A percentile compares a stretch with the other conserved stretches of the same genome.
Evolutionary conservation across 2,329 filamentous ascomycete genomes (phyloP).

Genomic region (Aspergillus niger): DNA sequence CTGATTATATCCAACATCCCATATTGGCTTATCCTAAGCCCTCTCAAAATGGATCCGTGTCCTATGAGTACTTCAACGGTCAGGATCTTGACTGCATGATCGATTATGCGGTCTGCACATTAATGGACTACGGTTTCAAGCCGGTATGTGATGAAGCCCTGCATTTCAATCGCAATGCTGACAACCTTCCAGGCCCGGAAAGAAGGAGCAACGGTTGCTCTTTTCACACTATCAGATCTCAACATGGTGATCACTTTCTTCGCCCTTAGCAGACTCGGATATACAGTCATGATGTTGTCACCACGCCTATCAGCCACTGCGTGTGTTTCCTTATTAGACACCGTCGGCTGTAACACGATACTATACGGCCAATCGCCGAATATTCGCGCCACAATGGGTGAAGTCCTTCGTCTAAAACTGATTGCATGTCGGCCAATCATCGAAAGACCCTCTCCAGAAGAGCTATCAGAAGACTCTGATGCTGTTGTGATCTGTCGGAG

Average conservation of each 20-base stretch:
- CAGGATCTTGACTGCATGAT: conserved; percentile 45
- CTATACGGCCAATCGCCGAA: conserved; percentile 39
- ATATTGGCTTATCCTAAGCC: conserved; percentile 46
- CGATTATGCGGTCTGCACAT: conserved; percentile 37
- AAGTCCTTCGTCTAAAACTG: conserved; percentile 28
- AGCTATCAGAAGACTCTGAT: conserved; percentile 15
- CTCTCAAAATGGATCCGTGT: conserved; percentile 31
- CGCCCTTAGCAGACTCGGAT: conserved; percentile 49
- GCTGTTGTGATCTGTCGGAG: conserved; percentile 22
- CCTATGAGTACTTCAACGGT: conserved; percentile 47
- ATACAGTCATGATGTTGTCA: conserved; percentile 48
- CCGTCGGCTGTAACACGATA: conserved; percentile 38
- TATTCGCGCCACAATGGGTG: conserved; percentile 36
- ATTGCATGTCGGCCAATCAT: conserved; percentile 31
- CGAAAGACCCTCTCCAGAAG: conserved; percentile 11
- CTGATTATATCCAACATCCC: conserved; percentile 42
- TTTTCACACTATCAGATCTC: conserved; percentile 46
- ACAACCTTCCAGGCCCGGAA: conserved; percentile 17
- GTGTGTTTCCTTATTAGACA: conserved; percentile 44
- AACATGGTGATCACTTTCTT: conserved; percentile 48
- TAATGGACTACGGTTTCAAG: conserved; percentile 30
- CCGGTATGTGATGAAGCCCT: conserved; percentile 11
- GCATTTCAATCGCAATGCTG: background rate
- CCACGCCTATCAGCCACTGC: conserved; percentile 46
- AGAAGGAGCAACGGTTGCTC: conserved; percentile 34